Evolutionary conservation across 108 stramenopile genomes (phyloP), one percentile per base, ranked within the genome.

Genomic region (Bacterosira constricta): DNA sequence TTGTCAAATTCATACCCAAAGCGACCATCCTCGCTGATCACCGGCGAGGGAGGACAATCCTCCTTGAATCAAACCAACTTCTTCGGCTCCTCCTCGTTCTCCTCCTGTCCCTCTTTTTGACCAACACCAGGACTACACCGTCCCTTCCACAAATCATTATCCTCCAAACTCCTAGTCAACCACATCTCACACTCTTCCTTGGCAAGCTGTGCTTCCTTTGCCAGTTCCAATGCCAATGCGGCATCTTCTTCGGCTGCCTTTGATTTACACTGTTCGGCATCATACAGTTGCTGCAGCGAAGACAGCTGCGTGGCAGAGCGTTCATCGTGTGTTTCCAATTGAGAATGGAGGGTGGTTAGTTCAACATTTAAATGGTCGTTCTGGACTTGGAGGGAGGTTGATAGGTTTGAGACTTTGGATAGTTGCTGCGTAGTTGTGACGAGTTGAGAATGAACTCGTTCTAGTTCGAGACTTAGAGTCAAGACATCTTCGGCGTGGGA

Each of bases 211-310:
- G 79, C 86, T 25, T 83, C 85, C 71, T 89, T 94, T 27, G 93
- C 93, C 69, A 91, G 69, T 29, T 94, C 90, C 36, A 94, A 64
- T 9, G 93, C 93, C 39, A 81, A 13, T 23, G 81, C 65, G 6
- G 93, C 93, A 75, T 94, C 93, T 75, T 94, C 93, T 75, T 94
- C 93, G 46, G 93, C 93, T 10, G 88, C 93, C 60, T 85, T 69
- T 3, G 88, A 78, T 42, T 84, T 76, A 21, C 44, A 23, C n/a
- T 63, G 37, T 12, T 80, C 55, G 35, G 15, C 29, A 17, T 73
- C 38, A 0, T 87, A 62, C 32, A 91, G 88, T 30, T 65, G 45
- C 32, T 65, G 42, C 62, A 85, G 45, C 10, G 50, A 17, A 18
- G 75, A 58, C 26, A 75, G 20, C 39, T 66, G 26, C 21, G 27